A percentile compares a stretch with the other conserved stretches of the same genome.
phyloP scores from a whole-genome alignment of 73 alveolate genomes.

The Tetrahymena malaccensis region DNA sequence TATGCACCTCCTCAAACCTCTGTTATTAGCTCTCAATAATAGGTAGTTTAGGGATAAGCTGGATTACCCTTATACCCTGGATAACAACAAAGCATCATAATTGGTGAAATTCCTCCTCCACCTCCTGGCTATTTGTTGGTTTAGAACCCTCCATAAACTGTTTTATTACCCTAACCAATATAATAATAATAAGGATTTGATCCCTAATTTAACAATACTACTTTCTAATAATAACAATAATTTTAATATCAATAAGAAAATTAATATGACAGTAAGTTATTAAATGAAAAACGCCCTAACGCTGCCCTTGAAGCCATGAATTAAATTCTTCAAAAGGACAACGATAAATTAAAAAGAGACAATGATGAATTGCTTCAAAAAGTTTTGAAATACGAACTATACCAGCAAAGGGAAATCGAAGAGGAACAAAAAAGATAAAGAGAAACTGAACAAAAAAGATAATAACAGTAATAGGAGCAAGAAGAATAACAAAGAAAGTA shows the following conservation, averaged over 20 bases:
- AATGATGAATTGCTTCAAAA: neutral
- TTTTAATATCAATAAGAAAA: neutral
- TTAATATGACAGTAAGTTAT: neutral
- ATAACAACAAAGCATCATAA: neutral
- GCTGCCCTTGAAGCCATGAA: neutral
- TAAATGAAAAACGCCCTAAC: neutral
- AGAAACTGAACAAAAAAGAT: neutral
- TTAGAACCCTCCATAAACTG: neutral
- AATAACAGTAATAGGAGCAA: neutral
- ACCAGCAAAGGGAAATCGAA: neutral
- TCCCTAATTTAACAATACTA: neutral
- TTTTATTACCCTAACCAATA: neutral
- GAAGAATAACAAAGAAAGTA: neutral
- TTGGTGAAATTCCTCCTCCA: neutral
- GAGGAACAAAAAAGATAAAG: neutral
- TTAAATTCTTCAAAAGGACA: neutral
- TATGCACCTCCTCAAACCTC: neutral
- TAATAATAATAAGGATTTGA: neutral
- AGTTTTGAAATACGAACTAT: neutral
- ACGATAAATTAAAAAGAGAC: neutral
- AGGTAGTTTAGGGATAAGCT: neutral
- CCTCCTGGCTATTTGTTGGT: neutral
- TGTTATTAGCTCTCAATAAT: neutral
- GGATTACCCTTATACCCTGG: neutral
- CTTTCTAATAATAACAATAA: neutral